phyloP scores from a whole-genome alignment of 2,329 filamentous ascomycete genomes.

The Fusarium nanum region DNA sequence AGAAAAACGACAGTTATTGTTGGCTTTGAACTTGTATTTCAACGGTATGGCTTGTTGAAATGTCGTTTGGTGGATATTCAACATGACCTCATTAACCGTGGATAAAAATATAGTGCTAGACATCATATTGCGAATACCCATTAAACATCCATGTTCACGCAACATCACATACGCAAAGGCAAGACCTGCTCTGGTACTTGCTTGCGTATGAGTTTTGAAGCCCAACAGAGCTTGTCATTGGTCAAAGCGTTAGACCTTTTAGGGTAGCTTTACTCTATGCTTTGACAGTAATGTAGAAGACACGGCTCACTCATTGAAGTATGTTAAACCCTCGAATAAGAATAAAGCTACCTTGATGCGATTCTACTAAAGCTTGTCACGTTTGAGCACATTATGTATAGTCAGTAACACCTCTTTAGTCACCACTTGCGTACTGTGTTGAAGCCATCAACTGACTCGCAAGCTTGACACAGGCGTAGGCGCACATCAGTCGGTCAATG shows the following conservation, averaged over 20 bases:
- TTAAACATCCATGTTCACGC: neutral
- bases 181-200: neutral
- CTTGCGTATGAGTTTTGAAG: neutral
- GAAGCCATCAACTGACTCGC: conserved; percentile 4
- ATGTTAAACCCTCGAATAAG: neutral
- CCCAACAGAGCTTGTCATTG: conserved; percentile 22
- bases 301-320: neutral
- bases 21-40: neutral
- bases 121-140: neutral
- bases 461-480: neutral
- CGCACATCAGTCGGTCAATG: neutral
- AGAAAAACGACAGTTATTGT: neutral
- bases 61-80: neutral
- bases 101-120: neutral
- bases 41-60: neutral
- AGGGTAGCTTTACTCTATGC: conserved; percentile 5
- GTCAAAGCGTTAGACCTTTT: neutral
- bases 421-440: neutral
- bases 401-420: neutral
- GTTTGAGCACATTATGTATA: neutral
- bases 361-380: neutral
- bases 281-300: neutral
- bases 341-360: neutral
- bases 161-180: neutral
- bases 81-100: neutral